These are phyloP conservation scores for Apiotrichum brassicae DNA, from an alignment of 1,284 basidiomycete species.

Conservation along the genomic window DNA sequence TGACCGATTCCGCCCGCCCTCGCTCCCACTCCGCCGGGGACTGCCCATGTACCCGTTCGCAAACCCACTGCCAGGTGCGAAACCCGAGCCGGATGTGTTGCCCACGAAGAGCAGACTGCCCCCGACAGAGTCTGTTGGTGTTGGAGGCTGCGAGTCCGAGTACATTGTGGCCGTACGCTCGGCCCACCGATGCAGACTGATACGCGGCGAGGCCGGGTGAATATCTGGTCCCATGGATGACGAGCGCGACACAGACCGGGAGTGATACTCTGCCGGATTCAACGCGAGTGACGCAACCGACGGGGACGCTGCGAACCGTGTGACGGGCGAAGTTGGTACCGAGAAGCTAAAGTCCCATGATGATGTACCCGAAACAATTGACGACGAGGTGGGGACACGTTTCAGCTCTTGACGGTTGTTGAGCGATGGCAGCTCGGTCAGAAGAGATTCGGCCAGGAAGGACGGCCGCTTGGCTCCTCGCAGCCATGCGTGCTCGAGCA, in stretches of 20 bases:
- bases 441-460: conserved; percentile 30
- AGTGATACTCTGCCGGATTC: conserved; percentile 15
- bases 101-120: not conserved
- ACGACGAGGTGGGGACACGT: conserved; percentile 31
- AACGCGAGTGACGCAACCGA: conserved; percentile 6
- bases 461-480: conserved; percentile 26
- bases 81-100: not conserved
- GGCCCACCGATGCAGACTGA: conserved; percentile 37
- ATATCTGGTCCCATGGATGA: conserved; percentile 11
- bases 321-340: conserved; percentile 25
- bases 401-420: conserved; percentile 36
- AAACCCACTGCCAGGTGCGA: conserved; percentile 1
- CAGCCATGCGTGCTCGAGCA: conserved; percentile 34
- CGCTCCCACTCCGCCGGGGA: not conserved
- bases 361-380: conserved; percentile 27
- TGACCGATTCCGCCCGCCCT: not conserved
- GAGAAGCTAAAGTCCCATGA: conserved; percentile 41
- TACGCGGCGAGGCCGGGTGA: conserved; percentile 26
- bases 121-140: conserved; percentile 5
- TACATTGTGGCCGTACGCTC: conserved; percentile 18
- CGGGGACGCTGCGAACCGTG: conserved; percentile 10
- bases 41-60: not conserved
- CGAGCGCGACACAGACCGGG: conserved; percentile 12
- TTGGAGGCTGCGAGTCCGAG: conserved; percentile 14
- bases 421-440: conserved; percentile 28